phyloP scores from a whole-genome alignment of 495 filamentous ascomycete species.

The Tuber brumale region DNA sequence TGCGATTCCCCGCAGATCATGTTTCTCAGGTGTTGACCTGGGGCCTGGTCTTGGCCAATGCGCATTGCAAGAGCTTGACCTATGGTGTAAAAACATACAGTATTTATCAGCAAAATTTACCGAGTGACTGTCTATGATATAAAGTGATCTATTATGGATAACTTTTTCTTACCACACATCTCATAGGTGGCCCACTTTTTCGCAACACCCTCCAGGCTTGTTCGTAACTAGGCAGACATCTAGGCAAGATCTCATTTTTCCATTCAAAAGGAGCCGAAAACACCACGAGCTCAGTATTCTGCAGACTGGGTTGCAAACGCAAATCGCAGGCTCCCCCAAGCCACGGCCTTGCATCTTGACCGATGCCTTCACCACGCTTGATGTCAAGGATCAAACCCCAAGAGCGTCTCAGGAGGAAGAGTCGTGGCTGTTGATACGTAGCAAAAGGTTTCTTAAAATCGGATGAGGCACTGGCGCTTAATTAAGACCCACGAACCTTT shows the following conservation, averaged over 20 bases:
- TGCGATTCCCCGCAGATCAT: neutral
- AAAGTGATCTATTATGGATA: neutral
- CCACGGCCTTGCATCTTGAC: neutral
- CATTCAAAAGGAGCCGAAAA: neutral
- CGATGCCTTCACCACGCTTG: neutral
- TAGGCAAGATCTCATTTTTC: neutral
- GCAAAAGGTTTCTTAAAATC: neutral
- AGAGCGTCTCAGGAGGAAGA: neutral
- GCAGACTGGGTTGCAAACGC: neutral
- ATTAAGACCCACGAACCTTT: neutral
- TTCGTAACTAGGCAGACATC: neutral
- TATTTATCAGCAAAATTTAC: neutral
- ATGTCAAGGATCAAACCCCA: neutral
- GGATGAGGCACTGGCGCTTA: neutral
- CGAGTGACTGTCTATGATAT: neutral
- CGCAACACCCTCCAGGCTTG: neutral
- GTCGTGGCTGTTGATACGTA: slow-evolving; percentile 3
- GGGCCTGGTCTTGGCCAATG: neutral
- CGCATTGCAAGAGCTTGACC: neutral
- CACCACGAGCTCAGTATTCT: neutral
- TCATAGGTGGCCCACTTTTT: slow-evolving; percentile 3
- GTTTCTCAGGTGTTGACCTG: neutral
- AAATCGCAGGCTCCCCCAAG: neutral
- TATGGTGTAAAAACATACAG: neutral
- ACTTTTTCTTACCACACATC: neutral